phyloP scores from a whole-genome alignment of 1,284 basidiomycete genomes.

The Fistulina hepatica region DNA sequence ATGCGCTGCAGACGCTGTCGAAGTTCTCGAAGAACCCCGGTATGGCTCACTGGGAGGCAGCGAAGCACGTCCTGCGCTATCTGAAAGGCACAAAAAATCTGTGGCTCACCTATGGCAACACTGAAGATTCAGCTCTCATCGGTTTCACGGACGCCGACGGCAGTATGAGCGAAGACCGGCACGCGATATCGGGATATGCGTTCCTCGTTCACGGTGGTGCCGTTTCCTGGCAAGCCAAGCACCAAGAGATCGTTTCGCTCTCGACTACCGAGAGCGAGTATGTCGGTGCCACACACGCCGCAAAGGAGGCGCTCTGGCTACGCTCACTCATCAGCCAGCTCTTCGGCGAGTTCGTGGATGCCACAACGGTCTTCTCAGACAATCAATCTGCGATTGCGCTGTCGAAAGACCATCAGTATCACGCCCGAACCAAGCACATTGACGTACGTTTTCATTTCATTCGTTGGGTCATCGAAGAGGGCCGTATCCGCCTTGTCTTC shows the following conservation, averaged over 20 bases:
- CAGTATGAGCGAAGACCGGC: slow-evolving; percentile 14
- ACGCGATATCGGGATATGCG: slow-evolving; percentile 23
- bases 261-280: slow-evolving; percentile 5
- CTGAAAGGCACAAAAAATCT: slow-evolving; percentile 5
- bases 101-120: slow-evolving; percentile 3
- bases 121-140: no score
- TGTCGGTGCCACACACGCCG: slow-evolving; percentile 5
- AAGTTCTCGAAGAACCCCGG: slow-evolving; percentile 6
- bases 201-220: slow-evolving; percentile 16
- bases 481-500: slow-evolving; percentile 9
- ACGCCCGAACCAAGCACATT: slow-evolving; percentile 2
- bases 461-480: neutral
- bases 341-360: no score
- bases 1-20: slow-evolving; percentile 11
- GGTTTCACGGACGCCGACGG: slow-evolving; percentile 22
- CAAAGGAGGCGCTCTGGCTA: slow-evolving; percentile 7
- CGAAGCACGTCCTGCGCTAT: slow-evolving; percentile 9
- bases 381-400: slow-evolving; percentile 7
- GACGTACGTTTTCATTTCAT: slow-evolving; percentile 4
- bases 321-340: slow-evolving; percentile 8
- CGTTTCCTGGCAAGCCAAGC: slow-evolving; percentile 3
- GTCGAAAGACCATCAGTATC: slow-evolving; percentile 3
- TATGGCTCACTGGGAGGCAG: slow-evolving; percentile 9
- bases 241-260: slow-evolving; percentile 1
- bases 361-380: neutral